A percentile compares a stretch with the other conserved stretches of the same genome.
phyloP scores from a whole-genome alignment of 257 asterid species.

The Agastache rugosa region DNA sequence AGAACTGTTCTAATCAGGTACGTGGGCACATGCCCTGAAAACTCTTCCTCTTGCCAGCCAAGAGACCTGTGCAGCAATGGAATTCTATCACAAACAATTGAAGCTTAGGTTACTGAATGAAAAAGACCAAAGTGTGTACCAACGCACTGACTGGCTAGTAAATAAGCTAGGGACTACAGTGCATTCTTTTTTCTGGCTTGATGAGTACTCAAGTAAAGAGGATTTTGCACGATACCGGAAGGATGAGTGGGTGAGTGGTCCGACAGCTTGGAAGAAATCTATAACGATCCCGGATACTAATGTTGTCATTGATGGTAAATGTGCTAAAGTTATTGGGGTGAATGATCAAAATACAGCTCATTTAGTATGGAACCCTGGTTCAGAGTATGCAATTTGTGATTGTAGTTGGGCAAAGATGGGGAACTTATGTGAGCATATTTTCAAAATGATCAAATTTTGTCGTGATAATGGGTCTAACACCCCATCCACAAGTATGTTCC shows the following conservation, averaged over 20 bases:
- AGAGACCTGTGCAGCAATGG: conserved; percentile 88
- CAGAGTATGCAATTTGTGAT: conserved; percentile 87
- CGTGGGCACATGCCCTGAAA: conserved; percentile 66
- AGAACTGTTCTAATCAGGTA: conserved; percentile 52
- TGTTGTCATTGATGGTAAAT: conserved; percentile 62
- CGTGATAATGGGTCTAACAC: conserved; percentile 57
- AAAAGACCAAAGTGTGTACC: conserved; percentile 59
- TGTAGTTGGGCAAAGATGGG: conserved; percentile 84
- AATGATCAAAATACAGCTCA: conserved; percentile 50
- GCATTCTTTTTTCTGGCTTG: conserved; percentile 94
- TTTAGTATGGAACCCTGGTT: conserved; percentile 69
- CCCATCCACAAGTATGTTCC: conserved; percentile 73
- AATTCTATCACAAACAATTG: conserved; percentile 84
- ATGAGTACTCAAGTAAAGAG: conserved; percentile 81
- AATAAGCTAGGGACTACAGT: conserved; percentile 82
- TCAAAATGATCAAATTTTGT: conserved; percentile 64
- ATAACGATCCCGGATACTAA: conserved; percentile 69
- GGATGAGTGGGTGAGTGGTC: conserved; percentile 86
- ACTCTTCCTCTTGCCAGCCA: conserved; percentile 85
- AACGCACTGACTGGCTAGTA: conserved; percentile 89
- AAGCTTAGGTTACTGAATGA: conserved; percentile 77
- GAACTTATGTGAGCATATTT: conserved; percentile 82
- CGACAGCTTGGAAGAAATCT: conserved; percentile 86
- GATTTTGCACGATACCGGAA: conserved; percentile 85
- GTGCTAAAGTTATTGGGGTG: conserved; percentile 60